A percentile compares a stretch with the other conserved stretches of the same genome.
Evolutionary conservation across 495 filamentous ascomycete species (phyloP).

Genomic region (Evernia prunastri): DNA sequence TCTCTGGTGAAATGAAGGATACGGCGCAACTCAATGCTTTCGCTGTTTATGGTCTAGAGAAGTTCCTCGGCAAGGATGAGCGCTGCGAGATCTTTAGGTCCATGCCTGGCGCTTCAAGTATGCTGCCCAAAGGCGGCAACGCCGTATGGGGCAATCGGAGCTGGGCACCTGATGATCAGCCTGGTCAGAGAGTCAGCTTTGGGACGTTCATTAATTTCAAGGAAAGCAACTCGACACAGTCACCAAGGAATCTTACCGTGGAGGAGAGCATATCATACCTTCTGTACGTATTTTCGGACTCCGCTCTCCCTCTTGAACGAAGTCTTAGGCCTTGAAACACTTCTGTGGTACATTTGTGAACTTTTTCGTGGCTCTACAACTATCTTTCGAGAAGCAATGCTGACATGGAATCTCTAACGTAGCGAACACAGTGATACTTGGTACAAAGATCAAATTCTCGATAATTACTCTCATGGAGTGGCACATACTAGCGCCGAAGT

Average conservation of each 20-base stretch:
- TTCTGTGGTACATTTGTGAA: background rate
- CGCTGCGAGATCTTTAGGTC: conserved; percentile 90
- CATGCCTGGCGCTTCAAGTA: conserved; percentile 93
- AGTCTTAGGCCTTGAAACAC: background rate
- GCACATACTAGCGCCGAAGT: conserved; percentile 77
- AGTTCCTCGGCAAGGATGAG: conserved; percentile 84
- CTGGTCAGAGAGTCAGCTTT: conserved; percentile 62
- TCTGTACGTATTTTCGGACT: conserved; percentile 28
- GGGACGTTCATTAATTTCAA: conserved; percentile 85
- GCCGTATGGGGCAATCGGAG: conserved; percentile 88
- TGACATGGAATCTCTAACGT: background rate
- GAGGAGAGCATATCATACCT: conserved; percentile 71
- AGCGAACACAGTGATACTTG: conserved; percentile 66
- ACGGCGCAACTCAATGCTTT: conserved; percentile 97
- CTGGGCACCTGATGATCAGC: conserved; percentile 83
- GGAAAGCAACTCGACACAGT: conserved; percentile 56
- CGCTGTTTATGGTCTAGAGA: conserved; percentile 93
- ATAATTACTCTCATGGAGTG: conserved; percentile 81
- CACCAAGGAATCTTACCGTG: conserved; percentile 71
- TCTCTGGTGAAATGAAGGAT: conserved; percentile 97
- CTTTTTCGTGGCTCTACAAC: background rate
- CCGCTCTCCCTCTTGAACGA: background rate
- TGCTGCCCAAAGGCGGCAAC: conserved; percentile 94
- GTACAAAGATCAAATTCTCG: conserved; percentile 66
- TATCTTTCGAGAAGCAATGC: background rate